Evolutionary conservation across 2,329 filamentous ascomycete genomes (phyloP), one percentile per base, ranked within the genome.

Genomic region (Fusarium scirpi): DNA sequence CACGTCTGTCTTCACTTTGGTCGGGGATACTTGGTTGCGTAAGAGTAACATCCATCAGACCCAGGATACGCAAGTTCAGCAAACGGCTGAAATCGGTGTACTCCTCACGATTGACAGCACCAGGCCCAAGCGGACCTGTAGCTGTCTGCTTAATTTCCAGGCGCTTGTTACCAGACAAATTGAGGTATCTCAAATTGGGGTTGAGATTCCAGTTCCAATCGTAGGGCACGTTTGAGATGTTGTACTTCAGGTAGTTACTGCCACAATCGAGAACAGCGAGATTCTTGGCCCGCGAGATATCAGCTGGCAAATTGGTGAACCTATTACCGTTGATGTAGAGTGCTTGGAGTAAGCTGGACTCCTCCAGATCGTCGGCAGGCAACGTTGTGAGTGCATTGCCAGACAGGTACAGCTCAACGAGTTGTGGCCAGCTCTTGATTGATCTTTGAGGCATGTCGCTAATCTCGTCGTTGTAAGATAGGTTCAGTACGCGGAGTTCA

Each of bases 151-250:
- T 92, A 82, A 99, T 98, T 80, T 99, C 96, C 34, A 99, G 83
- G 53, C 95, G 90, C 80, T 97, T 98, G 83, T 99, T 99, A 54
- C 96, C 96, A 1, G 95, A 98, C 76, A 99, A 85, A 77, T 98
- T 99, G 68, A 99, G 90, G 77, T 97, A 99, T 69, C 94, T 92
- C 71, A 99, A 83, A 75, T 98, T 97, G 51, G 92, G 93, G 76
- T 99, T 99, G 86, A 96, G 93, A 77, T 98, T 98, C 96, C 96
- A 99, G 76, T 99, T 99, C 96, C 96, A 99, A 78, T 99, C 96
- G 78, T 99, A 99, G 0, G 95, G 96, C 86, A 97, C 97, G 77
- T 99, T 99, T 30, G 94, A 96, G 49, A 99, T 97, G 78, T 99
- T 99, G 86, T 99, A 99, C 80, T 98, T 99, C 61, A 99, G 85